These are phyloP conservation scores for Pseudogymnoascus sp. DNA, from an alignment of 2,329 filamentous ascomycete genomes.

Conservation along the genomic window DNA sequence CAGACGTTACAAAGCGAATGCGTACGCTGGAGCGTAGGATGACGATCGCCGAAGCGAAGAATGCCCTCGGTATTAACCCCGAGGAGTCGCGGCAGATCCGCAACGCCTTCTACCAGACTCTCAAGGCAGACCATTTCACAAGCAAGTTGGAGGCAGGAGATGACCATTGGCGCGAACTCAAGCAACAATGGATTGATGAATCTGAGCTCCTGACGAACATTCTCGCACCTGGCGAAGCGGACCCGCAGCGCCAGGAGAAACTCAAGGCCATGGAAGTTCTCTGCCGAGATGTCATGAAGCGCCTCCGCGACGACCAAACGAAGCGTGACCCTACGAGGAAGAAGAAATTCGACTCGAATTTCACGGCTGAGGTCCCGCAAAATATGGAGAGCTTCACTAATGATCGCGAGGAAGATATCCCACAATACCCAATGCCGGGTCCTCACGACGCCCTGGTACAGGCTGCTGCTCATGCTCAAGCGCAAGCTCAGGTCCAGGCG, in stretches of 20 bases:
- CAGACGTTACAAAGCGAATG: slow-evolving; percentile 75
- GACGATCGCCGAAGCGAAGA: slow-evolving; percentile 69
- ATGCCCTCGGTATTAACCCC: slow-evolving; percentile 60
- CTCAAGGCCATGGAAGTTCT: slow-evolving; percentile 62
- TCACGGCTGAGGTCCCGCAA: slow-evolving; percentile 21
- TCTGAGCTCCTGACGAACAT: slow-evolving; percentile 49
- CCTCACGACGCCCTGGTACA: slow-evolving; percentile 22
- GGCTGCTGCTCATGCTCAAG: slow-evolving; percentile 25
- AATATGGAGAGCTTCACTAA: neutral
- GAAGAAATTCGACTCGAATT: slow-evolving; percentile 33
- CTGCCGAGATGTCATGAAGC: slow-evolving; percentile 70
- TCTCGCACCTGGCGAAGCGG: slow-evolving; percentile 43
- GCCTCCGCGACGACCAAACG: slow-evolving; percentile 60
- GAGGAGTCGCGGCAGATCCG: slow-evolving; percentile 61
- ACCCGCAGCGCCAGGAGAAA: slow-evolving; percentile 48
- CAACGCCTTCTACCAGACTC: slow-evolving; percentile 56
- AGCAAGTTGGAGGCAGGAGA: slow-evolving; percentile 67
- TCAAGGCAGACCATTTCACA: slow-evolving; percentile 60
- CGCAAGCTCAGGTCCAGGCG: slow-evolving; percentile 18
- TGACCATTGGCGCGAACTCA: slow-evolving; percentile 65
- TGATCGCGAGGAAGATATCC: neutral
- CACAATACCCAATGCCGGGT: slow-evolving; percentile 1
- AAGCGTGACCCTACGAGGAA: slow-evolving; percentile 45
- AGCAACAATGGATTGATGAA: slow-evolving; percentile 57
- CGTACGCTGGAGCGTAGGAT: slow-evolving; percentile 58